Evolutionary conservation across 2,329 filamentous ascomycete genomes (phyloP).

Genomic region (Pseudopithomyces chartarum): DNA sequence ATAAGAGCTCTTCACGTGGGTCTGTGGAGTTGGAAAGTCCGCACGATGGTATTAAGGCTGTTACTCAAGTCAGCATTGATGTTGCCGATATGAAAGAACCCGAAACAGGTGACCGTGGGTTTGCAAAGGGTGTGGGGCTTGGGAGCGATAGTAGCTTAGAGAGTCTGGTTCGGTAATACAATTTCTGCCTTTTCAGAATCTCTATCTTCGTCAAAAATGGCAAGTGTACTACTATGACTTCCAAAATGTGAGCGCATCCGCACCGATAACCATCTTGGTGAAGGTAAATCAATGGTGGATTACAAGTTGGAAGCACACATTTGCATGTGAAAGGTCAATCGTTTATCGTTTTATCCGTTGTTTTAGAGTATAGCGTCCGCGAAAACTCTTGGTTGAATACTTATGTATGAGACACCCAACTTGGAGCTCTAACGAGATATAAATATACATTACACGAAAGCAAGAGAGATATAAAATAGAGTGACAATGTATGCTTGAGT

Average conservation of each 20-base stretch:
- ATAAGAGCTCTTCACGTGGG: background rate
- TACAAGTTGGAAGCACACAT: too few species aligned
- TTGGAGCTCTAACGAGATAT: too few species aligned
- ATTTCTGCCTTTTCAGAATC: background rate
- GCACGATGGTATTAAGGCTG: background rate
- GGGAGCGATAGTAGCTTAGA: background rate
- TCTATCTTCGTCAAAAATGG: background rate
- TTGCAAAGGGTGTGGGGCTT: background rate
- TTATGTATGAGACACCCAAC: too few species aligned
- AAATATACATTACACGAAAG: too few species aligned
- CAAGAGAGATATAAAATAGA: too few species aligned
- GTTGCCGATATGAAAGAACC: background rate
- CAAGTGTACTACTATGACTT: background rate
- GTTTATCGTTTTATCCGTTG: too few species aligned
- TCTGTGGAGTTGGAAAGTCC: background rate
- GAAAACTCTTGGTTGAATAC: too few species aligned
- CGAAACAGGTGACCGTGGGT: background rate
- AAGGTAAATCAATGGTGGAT: too few species aligned
- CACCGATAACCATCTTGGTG: background rate
- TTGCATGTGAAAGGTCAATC: too few species aligned
- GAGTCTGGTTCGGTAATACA: background rate
- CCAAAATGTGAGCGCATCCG: background rate
- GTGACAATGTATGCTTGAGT: too few species aligned
- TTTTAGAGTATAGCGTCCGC: too few species aligned
- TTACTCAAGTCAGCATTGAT: background rate